A percentile compares a stretch with the other conserved stretches of the same genome.
phyloP scores from a whole-genome alignment of 2,329 filamentous ascomycete genomes.

The Aspergillaceae sp. region DNA sequence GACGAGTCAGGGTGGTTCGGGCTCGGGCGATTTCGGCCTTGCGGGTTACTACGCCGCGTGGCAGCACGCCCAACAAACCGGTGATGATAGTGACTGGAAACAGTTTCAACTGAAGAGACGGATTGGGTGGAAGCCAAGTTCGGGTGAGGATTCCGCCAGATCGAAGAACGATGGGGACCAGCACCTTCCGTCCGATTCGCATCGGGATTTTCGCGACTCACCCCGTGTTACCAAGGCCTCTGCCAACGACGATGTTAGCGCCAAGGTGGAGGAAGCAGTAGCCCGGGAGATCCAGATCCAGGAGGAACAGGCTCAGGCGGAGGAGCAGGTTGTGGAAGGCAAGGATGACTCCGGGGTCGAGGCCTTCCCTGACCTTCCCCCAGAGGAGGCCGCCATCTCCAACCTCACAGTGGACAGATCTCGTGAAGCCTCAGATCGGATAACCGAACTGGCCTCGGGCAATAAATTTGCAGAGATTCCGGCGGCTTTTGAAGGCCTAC shows the following conservation, averaged over 20 bases:
- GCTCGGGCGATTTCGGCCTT: conserved; percentile 55
- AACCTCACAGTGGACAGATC: conserved; percentile 52
- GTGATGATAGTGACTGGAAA: conserved; percentile 72
- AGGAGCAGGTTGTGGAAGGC: conserved; percentile 25
- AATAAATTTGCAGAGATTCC: conserved; percentile 81
- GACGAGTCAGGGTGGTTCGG: conserved; percentile 51
- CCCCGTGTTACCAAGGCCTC: conserved; percentile 52
- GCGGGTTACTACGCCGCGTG: conserved; percentile 89
- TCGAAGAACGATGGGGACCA: conserved; percentile 16
- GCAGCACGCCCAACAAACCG: conserved; percentile 64
- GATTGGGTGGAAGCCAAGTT: conserved; percentile 71
- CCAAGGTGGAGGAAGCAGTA: conserved; percentile 77
- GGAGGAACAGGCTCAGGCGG: conserved; percentile 42
- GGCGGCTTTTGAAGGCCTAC: conserved; percentile 80
- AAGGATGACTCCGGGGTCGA: conserved; percentile 17
- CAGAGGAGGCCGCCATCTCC: conserved; percentile 33
- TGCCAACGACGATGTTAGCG: conserved; percentile 47
- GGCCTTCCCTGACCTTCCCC: conserved; percentile 17
- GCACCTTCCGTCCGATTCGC: conserved; percentile 28
- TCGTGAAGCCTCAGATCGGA: conserved; percentile 65
- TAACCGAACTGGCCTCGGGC: conserved; percentile 62
- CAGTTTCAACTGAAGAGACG: conserved; percentile 83
- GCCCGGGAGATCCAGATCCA: conserved; percentile 64
- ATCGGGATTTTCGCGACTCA: conserved; percentile 48
- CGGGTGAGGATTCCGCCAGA: conserved; percentile 32